phyloP scores from a whole-genome alignment of 257 asterid genomes.

The Fraxinus cuspidata region DNA sequence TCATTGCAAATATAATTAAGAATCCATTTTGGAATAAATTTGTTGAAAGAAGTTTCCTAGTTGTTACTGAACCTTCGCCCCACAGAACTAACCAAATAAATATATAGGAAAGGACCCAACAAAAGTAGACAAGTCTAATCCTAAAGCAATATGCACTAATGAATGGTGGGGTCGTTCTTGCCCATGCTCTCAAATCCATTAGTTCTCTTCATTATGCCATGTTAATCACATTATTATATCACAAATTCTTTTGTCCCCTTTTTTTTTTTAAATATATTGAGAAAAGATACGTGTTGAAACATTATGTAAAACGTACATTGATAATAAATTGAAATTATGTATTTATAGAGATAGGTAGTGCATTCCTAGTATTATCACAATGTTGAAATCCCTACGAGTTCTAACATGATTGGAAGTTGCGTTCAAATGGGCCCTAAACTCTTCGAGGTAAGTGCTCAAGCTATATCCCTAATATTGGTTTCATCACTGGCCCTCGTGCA shows the following conservation, averaged over 20 bases:
- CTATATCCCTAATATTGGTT: no score
- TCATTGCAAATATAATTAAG: neutral
- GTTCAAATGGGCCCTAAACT: no score
- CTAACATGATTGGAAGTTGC: no score
- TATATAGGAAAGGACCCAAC: slow-evolving; percentile 3
- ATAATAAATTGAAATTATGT: no score
- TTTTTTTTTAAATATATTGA: slow-evolving; percentile 5
- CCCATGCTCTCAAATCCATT: slow-evolving; percentile 44
- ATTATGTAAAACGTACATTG: no score
- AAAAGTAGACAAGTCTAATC: slow-evolving; percentile 31
- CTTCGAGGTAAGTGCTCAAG: no score
- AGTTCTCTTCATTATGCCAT: slow-evolving; percentile 41
- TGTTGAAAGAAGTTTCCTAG: neutral
- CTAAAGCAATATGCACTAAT: slow-evolving; percentile 45
- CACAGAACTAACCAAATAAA: neutral
- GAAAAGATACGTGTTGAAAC: no score
- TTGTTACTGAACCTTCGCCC: neutral
- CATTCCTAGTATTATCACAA: no score
- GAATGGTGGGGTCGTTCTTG: slow-evolving; percentile 39
- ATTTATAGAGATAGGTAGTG: no score
- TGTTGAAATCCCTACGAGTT: no score
- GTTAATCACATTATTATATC: slow-evolving; percentile 34
- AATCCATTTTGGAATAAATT: neutral
- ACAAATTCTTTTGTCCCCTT: neutral
- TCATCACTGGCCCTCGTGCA: no score